Evolutionary conservation across 352 stramenopile genomes (phyloP).

Genomic region (Hyaloperonospora brassicae): DNA sequence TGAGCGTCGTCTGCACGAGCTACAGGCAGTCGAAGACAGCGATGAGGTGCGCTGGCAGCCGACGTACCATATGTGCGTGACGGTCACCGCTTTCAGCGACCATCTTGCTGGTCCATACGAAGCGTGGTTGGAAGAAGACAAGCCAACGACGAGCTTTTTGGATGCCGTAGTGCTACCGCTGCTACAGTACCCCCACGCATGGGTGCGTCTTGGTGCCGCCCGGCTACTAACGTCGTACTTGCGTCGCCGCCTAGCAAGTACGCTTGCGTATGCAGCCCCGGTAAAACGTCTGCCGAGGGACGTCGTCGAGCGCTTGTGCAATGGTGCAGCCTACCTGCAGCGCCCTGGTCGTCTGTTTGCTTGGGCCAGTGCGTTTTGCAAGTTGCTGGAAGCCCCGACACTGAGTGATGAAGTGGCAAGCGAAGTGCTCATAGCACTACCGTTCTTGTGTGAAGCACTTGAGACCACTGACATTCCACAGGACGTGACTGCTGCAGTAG

Average conservation of each 20-base stretch:
- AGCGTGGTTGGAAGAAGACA: slow-evolving; percentile 40
- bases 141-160: slow-evolving; percentile 28
- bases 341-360: slow-evolving; percentile 51
- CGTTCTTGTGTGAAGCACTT: slow-evolving; percentile 58
- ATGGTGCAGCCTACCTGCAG: slow-evolving; percentile 42
- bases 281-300: slow-evolving; percentile 25
- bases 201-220: slow-evolving; percentile 57
- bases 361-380: slow-evolving; percentile 49
- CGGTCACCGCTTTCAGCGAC: slow-evolving; percentile 59
- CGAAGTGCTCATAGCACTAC: slow-evolving; percentile 51
- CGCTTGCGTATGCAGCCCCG: slow-evolving; percentile 30
- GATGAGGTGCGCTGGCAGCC: slow-evolving; percentile 52
- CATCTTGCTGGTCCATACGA: slow-evolving; percentile 52
- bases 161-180: slow-evolving; percentile 46
- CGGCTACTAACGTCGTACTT: slow-evolving; percentile 63
- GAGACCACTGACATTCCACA: slow-evolving; percentile 51
- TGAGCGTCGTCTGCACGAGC: slow-evolving; percentile 22
- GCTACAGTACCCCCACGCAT: slow-evolving; percentile 67
- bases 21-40: slow-evolving; percentile 40
- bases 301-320: slow-evolving; percentile 16
- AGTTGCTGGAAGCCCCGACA: slow-evolving; percentile 56
- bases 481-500: slow-evolving; percentile 33
- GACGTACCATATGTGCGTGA: slow-evolving; percentile 51
- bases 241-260: slow-evolving; percentile 34
- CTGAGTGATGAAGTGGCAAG: slow-evolving; percentile 44